These are phyloP conservation scores for Chenopodium quinoa DNA, from an alignment of 148 eudicot genomes.

Conservation along the genomic window DNA sequence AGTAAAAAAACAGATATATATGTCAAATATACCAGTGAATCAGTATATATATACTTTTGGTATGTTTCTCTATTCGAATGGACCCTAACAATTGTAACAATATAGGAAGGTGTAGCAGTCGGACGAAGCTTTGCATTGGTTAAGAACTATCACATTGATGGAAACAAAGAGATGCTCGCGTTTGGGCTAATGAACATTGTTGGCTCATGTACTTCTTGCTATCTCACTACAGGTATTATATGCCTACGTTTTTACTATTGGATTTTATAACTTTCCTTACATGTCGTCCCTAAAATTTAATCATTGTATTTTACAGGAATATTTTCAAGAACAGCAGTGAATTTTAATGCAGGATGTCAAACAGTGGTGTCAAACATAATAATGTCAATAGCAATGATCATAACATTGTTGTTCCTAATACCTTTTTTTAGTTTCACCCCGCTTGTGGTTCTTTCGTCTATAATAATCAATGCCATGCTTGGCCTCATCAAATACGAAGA, in stretches of 20 bases:
- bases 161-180: slow-evolving; percentile 7
- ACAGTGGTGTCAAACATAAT: slow-evolving; percentile 60
- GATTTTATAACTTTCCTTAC: too few species aligned
- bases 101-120: too few species aligned
- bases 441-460: slow-evolving; percentile 54
- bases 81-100: too few species aligned
- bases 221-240: slow-evolving; percentile 42
- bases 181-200: slow-evolving; percentile 67
- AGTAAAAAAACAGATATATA: too few species aligned
- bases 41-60: too few species aligned
- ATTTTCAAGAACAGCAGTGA: slow-evolving; percentile 69
- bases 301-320: slow-evolving; percentile 38
- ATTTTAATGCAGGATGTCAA: slow-evolving; percentile 64
- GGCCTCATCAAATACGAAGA: slow-evolving; percentile 55
- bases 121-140: too few species aligned
- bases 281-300: too few species aligned
- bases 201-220: slow-evolving; percentile 59
- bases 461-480: slow-evolving; percentile 60
- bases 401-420: slow-evolving; percentile 48
- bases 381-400: slow-evolving; percentile 61
- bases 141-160: too few species aligned
- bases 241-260: too few species aligned
- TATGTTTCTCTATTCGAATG: too few species aligned
- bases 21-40: too few species aligned
- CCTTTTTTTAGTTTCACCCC: slow-evolving; percentile 74